A percentile compares a stretch with the other conserved stretches of the same genome.
These are phyloP conservation scores for Penicillium dipodomyicola DNA, from an alignment of 495 filamentous ascomycete genomes.

Conservation along the genomic window DNA sequence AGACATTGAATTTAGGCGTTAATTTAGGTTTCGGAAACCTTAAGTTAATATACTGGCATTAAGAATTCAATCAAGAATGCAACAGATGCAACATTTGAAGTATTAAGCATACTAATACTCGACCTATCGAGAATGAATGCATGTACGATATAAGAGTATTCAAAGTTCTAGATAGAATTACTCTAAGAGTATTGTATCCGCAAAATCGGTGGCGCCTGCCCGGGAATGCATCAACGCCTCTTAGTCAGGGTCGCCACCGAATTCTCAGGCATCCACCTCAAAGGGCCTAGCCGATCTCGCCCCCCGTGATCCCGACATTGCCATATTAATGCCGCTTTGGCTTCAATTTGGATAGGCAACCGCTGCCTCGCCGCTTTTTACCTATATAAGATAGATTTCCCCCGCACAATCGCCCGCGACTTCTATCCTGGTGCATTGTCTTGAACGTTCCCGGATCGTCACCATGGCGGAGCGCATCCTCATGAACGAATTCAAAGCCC, in stretches of 20 bases:
- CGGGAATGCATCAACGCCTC: neutral
- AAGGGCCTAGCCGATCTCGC: neutral
- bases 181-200: too few species aligned
- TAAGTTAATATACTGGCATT: too few species aligned
- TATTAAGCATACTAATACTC: too few species aligned
- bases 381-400: neutral
- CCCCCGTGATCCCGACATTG: neutral
- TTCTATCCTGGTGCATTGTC: neutral
- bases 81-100: too few species aligned
- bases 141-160: too few species aligned
- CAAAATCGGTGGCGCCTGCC: too few species aligned
- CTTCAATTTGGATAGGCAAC: neutral
- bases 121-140: too few species aligned
- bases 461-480: slow-evolving; percentile 74
- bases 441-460: neutral
- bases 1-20: too few species aligned
- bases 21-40: too few species aligned
- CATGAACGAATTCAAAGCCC: slow-evolving; percentile 82
- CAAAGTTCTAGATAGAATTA: too few species aligned
- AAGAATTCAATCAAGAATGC: too few species aligned
- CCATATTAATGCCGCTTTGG: neutral
- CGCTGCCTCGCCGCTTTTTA: neutral
- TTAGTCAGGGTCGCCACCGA: slow-evolving; percentile 6
- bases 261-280: neutral
- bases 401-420: neutral